These are phyloP conservation scores for Cryptococcus deneoformans DNA, from an alignment of 1,284 basidiomycete genomes.

Conservation along the genomic window DNA sequence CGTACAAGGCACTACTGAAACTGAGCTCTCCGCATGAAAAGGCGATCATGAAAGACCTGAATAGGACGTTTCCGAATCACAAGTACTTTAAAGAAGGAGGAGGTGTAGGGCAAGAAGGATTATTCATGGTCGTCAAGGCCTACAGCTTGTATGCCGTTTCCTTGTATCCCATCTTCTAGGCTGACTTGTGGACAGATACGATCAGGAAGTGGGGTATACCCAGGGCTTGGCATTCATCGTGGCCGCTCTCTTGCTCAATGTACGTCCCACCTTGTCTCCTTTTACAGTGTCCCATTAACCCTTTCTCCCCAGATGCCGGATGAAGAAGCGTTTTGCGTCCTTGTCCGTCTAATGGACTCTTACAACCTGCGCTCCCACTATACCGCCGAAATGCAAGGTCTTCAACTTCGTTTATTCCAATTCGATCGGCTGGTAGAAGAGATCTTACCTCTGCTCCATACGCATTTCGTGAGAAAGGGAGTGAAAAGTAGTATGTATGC, in stretches of 20 bases:
- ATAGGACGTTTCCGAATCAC: constrained; percentile 96
- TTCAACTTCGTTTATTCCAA: constrained; percentile 83
- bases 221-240: constrained; percentile 96
- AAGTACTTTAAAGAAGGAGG: constrained; percentile 85
- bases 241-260: constrained; percentile 87
- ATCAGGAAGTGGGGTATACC: constrained; percentile 94
- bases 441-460: constrained; percentile 79
- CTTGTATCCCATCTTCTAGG: neutral
- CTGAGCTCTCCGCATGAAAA: constrained; percentile 87
- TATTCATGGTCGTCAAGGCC: constrained; percentile 97
- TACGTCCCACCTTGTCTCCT: constrained; percentile 47
- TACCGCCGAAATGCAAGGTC: constrained; percentile 95
- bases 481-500: constrained; percentile 95
- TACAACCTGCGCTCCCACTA: constrained; percentile 96
- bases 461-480: constrained; percentile 89
- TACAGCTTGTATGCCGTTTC: constrained; percentile 72
- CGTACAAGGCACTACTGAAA: constrained; percentile 80
- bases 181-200: constrained; percentile 61
- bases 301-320: constrained; percentile 77
- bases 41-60: constrained; percentile 85
- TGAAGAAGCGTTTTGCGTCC: constrained; percentile 93
- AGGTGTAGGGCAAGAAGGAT: constrained; percentile 90
- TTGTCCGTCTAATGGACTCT: constrained; percentile 96
- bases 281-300: neutral
- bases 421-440: constrained; percentile 96